Conservation (phyloP, 2,329 filamentous ascomycete species). For the Neoarthrinium moseri region DNA sequence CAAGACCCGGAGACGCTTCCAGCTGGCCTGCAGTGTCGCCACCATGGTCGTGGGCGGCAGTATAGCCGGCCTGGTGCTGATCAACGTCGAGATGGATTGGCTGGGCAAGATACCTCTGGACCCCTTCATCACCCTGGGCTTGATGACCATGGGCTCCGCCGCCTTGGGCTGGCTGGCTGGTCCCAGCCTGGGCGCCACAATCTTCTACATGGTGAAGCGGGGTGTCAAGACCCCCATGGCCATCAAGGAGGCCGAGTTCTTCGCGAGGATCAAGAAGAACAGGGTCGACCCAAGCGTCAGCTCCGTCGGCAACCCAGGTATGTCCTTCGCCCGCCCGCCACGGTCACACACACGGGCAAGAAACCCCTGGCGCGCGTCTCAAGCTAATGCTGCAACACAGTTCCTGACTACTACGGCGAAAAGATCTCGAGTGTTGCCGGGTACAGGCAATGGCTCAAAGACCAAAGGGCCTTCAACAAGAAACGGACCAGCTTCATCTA, state of each 20-base stretch:
- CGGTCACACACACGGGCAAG: background rate
- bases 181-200: conserved; percentile 74
- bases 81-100: conserved; percentile 70
- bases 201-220: conserved; percentile 77
- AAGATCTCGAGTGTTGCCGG: conserved; percentile 92
- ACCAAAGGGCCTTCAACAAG: conserved; percentile 95
- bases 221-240: conserved; percentile 71
- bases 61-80: conserved; percentile 64
- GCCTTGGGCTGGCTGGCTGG: conserved; percentile 87
- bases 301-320: conserved; percentile 81
- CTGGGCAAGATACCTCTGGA: conserved; percentile 76
- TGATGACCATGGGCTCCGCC: conserved; percentile 74
- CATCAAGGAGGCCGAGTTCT: conserved; percentile 91
- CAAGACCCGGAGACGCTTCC: conserved; percentile 79
- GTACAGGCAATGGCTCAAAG: conserved; percentile 95
- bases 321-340: conserved; percentile 15
- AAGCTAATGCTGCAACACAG: conserved; percentile 31
- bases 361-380: too few species aligned
- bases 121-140: conserved; percentile 79
- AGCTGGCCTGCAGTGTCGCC: conserved; percentile 72
- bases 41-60: conserved; percentile 62
- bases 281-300: conserved; percentile 88
- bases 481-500: conserved; percentile 70
- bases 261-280: conserved; percentile 85
- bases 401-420: conserved; percentile 97